Conservation (phyloP, 495 filamentous ascomycete species). For the Talaromyces stipitatus region DNA sequence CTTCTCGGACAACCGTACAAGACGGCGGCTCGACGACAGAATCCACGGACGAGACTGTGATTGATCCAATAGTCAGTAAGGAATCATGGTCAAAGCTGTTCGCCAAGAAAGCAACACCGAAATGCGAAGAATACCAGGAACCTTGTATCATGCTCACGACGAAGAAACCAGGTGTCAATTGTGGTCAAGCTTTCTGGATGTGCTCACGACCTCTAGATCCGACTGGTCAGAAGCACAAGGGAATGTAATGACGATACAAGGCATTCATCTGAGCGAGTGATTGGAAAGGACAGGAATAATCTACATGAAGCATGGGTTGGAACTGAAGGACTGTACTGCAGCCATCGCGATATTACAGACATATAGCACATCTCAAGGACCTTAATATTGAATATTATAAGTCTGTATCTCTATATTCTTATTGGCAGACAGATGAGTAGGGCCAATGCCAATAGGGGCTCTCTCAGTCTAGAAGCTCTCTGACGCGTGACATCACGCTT, state of each 20-base stretch:
- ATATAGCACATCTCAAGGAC: background rate
- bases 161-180: conserved; percentile 81
- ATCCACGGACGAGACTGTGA: conserved; percentile 26
- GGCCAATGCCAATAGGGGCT: too few relatives aligned
- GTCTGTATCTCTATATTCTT: too few relatives aligned
- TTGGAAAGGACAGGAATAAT: conserved; percentile 46
- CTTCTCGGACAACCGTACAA: background rate
- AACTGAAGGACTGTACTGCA: background rate
- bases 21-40: background rate
- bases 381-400: background rate
- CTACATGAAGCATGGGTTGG: background rate
- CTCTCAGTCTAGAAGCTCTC: too few relatives aligned
- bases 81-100: conserved; percentile 85
- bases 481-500: background rate
- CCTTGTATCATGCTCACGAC: conserved; percentile 73
- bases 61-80: conserved; percentile 67
- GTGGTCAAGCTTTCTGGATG: conserved; percentile 79
- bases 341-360: background rate
- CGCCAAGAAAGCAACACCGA: conserved; percentile 61
- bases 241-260: conserved; percentile 74
- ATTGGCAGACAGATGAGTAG: background rate
- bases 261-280: conserved; percentile 92
- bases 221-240: conserved; percentile 70
- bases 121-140: conserved; percentile 77
- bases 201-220: conserved; percentile 77